Evolutionary conservation across 139 green algal species (phyloP), one percentile per base, ranked within the genome.

Genomic region (Choricystis sp.): DNA sequence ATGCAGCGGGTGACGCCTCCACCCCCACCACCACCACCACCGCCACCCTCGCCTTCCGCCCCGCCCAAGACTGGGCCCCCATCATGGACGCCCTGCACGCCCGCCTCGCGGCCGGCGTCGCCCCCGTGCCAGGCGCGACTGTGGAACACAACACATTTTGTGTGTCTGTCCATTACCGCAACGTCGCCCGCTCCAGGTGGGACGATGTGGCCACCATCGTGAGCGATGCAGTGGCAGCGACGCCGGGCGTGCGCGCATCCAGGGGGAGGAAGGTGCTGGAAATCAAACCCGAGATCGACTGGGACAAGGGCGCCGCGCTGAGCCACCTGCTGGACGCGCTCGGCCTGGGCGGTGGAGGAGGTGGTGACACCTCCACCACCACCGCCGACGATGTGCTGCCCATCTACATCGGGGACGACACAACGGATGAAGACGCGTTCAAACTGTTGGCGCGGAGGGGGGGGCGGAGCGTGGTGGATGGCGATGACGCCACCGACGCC

Each of bases 141-240:
- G 83, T 98, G 48, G 92, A 98, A 79, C 79, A 98, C 85, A 98
- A 98, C 83, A 95, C 83, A 61, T 98, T 94, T 69, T 97, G 86
- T 65, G 76, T 97, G 14, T 84, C 65, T 4, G 92, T 91, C 28
- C 92, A 98, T 77, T 98, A 94, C 69, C 77, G 92, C 2, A 93
- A 94, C 74, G 94, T 85, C 70, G 66, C 61, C 0, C 67, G 71
- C 0, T 74, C 83, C 5, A 58, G 64, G 29, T 90, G 77, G 70
- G 72, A 86, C 24, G 49, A 62, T 19, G 83, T 95, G 9, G 62
- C 88, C 25, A 23, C 31, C 4, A 70, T 72, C 4, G 81, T 89
- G 26, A 77, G 90, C 26, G 69, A 72, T 1, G 75, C 69, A 16
- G 57, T 83, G 48, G 59, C 55, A 2, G 29, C 70, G 25, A 66